Evolutionary conservation across 164 flowering plant species (phyloP), one percentile per base, ranked within the genome.

Genomic region (Litsea cubeba): DNA sequence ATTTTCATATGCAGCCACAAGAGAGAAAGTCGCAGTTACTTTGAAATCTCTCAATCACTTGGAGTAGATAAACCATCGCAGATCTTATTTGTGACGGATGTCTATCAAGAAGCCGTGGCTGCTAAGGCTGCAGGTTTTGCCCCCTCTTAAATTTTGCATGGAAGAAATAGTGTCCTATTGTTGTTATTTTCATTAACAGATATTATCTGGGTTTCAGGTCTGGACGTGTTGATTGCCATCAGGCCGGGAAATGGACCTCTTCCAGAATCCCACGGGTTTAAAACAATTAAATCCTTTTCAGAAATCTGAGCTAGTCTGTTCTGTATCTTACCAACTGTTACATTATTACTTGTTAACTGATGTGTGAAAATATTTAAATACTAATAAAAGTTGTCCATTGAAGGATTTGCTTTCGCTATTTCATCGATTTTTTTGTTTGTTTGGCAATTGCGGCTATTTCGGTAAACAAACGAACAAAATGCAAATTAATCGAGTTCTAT

Each of bases 171-270:
- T 54, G n/a, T 54, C 60, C n/a, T 54, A 14, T 54, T 54, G 17
- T 54, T 54, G n/a, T 54, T 26, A 11, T 58, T 10, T 54, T 14
- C 46, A 40, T 40, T 40, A 40, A 40, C 46, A 40, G 46, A 40
- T 40, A 8, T 40, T 46, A 12, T 28, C 65, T 32, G 26, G 60
- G n/a, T 81, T 82, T 73, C 87, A 95, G 99, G 99, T 69, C 76
- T 93, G 88, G 91, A 95, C 49, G 97, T 87, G 75, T 76, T 90
- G 17, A 87, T 95, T 20, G 92, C 99, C 18, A 50, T 95, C 70
- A 84, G 98, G 49, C 94, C 94, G 1, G 99, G 97, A 79, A 95
- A 95, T 73, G 93, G 82, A 30, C 89, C 94, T 70, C 94, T 95
- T 50, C 98, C 95, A 10, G 95, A 85, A 46, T 87, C 85, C 74